Conservation (phyloP, 179 eudicot genomes). For the Silene noctiflora region DNA sequence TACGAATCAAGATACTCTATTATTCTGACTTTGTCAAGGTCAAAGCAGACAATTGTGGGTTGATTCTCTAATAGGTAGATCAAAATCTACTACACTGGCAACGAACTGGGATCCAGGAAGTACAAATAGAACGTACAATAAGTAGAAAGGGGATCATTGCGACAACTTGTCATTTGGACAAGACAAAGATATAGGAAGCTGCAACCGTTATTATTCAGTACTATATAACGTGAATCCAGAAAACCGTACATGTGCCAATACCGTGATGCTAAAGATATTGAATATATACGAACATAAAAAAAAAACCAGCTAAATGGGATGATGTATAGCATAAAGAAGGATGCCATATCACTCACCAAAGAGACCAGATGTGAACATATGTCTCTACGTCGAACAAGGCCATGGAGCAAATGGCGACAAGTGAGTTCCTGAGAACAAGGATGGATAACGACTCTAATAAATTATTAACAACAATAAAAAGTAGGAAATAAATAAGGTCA, state of each 20-base stretch:
- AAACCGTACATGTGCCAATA: neutral
- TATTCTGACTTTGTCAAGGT: neutral
- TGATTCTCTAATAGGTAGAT: neutral
- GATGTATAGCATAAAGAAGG: neutral
- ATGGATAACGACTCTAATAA: neutral
- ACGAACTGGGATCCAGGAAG: neutral
- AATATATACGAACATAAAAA: neutral
- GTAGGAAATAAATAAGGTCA: neutral
- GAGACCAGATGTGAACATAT: conserved; percentile 60
- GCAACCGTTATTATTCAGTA: neutral
- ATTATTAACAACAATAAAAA: neutral
- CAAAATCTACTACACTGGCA: neutral
- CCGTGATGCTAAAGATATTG: neutral
- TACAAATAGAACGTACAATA: neutral
- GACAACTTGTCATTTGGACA: conserved; percentile 4
- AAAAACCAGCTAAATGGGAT: neutral
- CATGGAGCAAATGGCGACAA: conserved; percentile 78
- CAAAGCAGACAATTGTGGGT: neutral
- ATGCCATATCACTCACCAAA: conserved; percentile 51
- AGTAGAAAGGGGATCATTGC: neutral
- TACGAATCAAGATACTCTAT: neutral
- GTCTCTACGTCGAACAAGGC: conserved; percentile 70
- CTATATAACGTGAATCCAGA: neutral
- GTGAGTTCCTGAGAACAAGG: conserved; percentile 59
- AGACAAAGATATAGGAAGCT: neutral